Conservation (phyloP, 305 asterid genomes). For the Euphrasia arctica region DNA sequence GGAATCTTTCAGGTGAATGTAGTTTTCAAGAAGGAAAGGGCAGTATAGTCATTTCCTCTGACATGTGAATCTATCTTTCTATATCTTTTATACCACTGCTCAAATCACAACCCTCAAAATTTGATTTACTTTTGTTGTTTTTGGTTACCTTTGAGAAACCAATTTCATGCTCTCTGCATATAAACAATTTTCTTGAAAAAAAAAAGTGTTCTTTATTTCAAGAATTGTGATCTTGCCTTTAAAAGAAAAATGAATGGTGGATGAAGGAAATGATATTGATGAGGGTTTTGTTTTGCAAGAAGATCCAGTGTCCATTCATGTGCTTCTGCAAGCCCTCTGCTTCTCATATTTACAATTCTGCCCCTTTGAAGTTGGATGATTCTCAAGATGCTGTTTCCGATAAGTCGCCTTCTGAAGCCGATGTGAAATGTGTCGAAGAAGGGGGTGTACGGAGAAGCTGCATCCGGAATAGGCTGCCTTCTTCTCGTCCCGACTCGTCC, state of each 20-base stretch:
- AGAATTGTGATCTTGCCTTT: neutral
- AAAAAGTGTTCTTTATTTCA: neutral
- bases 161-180: neutral
- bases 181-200: neutral
- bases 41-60: constrained; percentile 12
- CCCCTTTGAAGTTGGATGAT: constrained; percentile 50
- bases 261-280: constrained; percentile 68
- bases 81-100: neutral
- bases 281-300: constrained; percentile 86
- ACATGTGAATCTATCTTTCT: constrained; percentile 22
- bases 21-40: constrained; percentile 14
- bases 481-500: constrained; percentile 17
- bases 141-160: neutral
- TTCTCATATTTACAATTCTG: constrained; percentile 55
- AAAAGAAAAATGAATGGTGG: constrained; percentile 28
- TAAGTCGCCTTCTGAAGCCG: constrained; percentile 22
- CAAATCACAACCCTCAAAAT: neutral
- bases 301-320: constrained; percentile 64
- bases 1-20: constrained; percentile 20
- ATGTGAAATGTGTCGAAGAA: neutral
- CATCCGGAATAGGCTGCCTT: constrained; percentile 34
- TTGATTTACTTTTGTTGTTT: neutral
- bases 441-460: constrained; percentile 45
- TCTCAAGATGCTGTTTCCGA: constrained; percentile 23
- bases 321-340: constrained; percentile 90